Evolutionary conservation across 805 yeast species (phyloP).

Genomic region (Ogataea minuta): DNA sequence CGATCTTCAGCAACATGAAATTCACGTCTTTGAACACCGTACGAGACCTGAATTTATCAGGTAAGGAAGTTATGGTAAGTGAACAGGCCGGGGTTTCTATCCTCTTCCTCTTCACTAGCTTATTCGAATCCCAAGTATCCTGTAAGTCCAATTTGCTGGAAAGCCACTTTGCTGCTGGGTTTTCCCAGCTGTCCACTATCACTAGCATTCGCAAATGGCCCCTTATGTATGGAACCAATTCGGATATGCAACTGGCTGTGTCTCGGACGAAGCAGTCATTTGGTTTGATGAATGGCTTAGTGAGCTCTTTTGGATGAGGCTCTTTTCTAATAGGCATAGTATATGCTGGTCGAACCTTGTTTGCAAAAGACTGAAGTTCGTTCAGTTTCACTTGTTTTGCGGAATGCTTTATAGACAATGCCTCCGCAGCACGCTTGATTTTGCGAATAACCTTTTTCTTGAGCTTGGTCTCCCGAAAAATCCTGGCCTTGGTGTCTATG

Average conservation of each 20-base stretch:
- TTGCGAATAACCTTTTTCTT: conserved; percentile 32
- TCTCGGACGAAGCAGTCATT: conserved; percentile 1
- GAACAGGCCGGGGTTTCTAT: conserved; percentile 6
- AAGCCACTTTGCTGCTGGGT: conserved; percentile 14
- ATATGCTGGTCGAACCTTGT: conserved; percentile 27
- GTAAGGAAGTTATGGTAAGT: conserved; percentile 42
- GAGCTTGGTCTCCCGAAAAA: conserved; percentile 33
- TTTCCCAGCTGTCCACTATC: conserved; percentile 48
- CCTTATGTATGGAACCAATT: neutral
- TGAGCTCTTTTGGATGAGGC: neutral
- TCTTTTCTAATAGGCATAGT: neutral
- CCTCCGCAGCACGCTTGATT: conserved; percentile 32
- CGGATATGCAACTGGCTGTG: conserved; percentile 1
- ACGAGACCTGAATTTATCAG: conserved; percentile 37
- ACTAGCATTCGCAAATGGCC: conserved; percentile 32
- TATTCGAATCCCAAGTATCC: conserved; percentile 28
- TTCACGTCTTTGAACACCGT: conserved; percentile 40
- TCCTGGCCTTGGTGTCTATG: conserved; percentile 46
- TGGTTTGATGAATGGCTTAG: neutral
- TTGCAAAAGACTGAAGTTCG: conserved; percentile 34
- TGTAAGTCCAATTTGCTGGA: conserved; percentile 25
- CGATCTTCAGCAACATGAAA: conserved; percentile 52
- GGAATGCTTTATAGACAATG: conserved; percentile 25
- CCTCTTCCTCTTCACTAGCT: conserved; percentile 9
- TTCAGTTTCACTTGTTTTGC: conserved; percentile 38